Evolutionary conservation across 164 flowering plant species (phyloP), one percentile per base, ranked within the genome.

Genomic region (Kalanchoe fedtschenkoi): DNA sequence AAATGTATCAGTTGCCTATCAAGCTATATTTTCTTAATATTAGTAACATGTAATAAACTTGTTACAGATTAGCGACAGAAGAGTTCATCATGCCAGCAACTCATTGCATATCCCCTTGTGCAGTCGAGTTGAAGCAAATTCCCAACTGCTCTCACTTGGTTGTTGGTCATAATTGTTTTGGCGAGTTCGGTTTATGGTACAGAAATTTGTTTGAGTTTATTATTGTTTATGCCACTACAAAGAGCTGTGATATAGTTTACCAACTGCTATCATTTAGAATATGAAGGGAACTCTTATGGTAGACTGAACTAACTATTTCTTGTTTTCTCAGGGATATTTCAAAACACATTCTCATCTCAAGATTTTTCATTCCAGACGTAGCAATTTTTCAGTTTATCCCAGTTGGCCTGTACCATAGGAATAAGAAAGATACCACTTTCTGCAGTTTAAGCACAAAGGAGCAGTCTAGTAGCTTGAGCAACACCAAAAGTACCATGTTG

Each of bases 161-260:
- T 58, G 59, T 90, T 55, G 97, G 97, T 47, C 90, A 85, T 69
- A 83, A 88, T 76, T 84, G 89, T 55, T 66, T 74, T 65, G 99
- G 97, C 67, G 81, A 80, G 69, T 88, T 93, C 57, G 70, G 73
- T 68, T 42, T 93, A 55, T 93, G 99, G 99, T 90, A 87, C 46
- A 80, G 56, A 10, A 44, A 0, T 13, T 26, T 69, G n/a, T 53
- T 29, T 38, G 7, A 30, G 10, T 14, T 22, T 32, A 34, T 63
- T 16, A 17, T 33, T 60, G 68, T 14, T 15, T 30, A n/a, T 39
- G 28, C 11, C 28, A 15, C 29, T 60, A 2, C 30, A 32, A 4
- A 34, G 26, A 34, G 41, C 19, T 34, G 41, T 58, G 24, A 58
- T 34, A 58, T 37, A 14, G 5, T 10, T 34, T 34, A 17, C 0